Evolutionary conservation across 2,329 filamentous ascomycete genomes (phyloP).

Genomic region (Plenodomus lindquistii): DNA sequence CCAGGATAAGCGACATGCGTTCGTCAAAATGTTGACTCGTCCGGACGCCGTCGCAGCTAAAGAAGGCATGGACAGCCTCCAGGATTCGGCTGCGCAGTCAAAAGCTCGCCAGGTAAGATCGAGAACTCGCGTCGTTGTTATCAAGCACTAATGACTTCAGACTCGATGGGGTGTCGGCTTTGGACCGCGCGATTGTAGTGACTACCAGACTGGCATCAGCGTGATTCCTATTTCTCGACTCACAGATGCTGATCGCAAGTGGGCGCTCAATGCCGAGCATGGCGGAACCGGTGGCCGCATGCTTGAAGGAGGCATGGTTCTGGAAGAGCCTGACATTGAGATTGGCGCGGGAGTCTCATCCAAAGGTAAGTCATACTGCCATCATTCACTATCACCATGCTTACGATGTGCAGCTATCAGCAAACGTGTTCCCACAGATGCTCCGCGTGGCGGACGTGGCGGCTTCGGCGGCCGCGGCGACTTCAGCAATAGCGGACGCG

Average conservation of each 20-base stretch:
- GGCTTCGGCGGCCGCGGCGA: slow-evolving; percentile 13
- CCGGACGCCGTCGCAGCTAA: slow-evolving; percentile 83
- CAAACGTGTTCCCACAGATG: slow-evolving; percentile 39
- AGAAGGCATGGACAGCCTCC: slow-evolving; percentile 80
- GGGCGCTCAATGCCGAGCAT: slow-evolving; percentile 92
- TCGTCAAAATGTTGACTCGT: slow-evolving; percentile 97
- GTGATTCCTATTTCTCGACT: slow-evolving; percentile 90
- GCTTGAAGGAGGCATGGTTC: slow-evolving; percentile 81
- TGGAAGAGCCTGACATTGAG: slow-evolving; percentile 98
- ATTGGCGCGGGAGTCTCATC: slow-evolving; percentile 97
- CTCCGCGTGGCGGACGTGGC: slow-evolving; percentile 26
- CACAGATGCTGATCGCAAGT: slow-evolving; percentile 95
- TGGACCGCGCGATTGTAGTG: slow-evolving; percentile 93
- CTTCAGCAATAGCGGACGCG: slow-evolving; percentile 15
- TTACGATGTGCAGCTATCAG: slow-evolving; percentile 38
- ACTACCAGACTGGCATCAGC: slow-evolving; percentile 90
- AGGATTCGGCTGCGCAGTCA: slow-evolving; percentile 72
- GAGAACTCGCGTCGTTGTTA: not conserved
- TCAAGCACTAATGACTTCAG: slow-evolving; percentile 50
- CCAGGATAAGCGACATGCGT: slow-evolving; percentile 95
- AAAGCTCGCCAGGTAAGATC: slow-evolving; percentile 51
- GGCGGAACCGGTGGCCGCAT: slow-evolving; percentile 85
- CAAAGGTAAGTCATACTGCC: slow-evolving; percentile 61
- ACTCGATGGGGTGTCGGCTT: slow-evolving; percentile 98
- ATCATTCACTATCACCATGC: not conserved